Evolutionary conservation across 306 rosid species (phyloP).

Genomic region (Fragaria ananassa): DNA sequence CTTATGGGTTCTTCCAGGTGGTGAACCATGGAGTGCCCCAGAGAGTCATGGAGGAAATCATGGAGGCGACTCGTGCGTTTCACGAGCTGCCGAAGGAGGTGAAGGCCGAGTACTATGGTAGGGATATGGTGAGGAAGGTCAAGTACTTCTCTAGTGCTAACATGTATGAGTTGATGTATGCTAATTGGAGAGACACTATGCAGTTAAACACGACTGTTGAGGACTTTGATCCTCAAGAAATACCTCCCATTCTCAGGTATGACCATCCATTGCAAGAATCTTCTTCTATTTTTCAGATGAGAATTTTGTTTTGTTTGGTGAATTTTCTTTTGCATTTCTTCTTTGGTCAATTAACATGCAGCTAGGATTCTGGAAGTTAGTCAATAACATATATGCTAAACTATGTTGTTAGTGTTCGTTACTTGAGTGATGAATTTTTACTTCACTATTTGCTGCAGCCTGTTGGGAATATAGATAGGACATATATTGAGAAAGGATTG

Average conservation of each 20-base stretch:
- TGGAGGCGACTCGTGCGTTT: conserved; percentile 38
- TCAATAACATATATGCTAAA: too few relatives aligned
- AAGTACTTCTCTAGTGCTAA: conserved; percentile 16
- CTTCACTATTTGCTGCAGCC: too few relatives aligned
- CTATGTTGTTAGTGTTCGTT: too few relatives aligned
- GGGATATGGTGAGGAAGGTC: conserved; percentile 33
- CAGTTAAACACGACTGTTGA: conserved; percentile 35
- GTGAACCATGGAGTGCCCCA: conserved; percentile 40
- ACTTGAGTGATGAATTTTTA: too few relatives aligned
- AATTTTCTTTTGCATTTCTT: too few relatives aligned
- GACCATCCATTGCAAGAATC: too few relatives aligned
- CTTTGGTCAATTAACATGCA: too few relatives aligned
- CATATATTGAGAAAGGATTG: too few relatives aligned
- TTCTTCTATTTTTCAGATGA: too few relatives aligned
- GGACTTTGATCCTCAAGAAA: conserved; percentile 15
- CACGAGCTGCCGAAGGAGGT: conserved; percentile 38
- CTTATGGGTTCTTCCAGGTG: conserved; percentile 44
- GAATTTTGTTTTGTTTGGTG: too few relatives aligned
- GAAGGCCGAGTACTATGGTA: conserved; percentile 36
- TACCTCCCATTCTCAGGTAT: conserved; percentile 33
- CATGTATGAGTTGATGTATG: conserved; percentile 36
- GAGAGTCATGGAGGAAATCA: conserved; percentile 26
- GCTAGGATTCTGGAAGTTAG: too few relatives aligned
- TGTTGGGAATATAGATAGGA: too few relatives aligned
- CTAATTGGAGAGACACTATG: conserved; percentile 47